Conservation (phyloP, 768 basidiomycete species). For the Russula olivacea region DNA sequence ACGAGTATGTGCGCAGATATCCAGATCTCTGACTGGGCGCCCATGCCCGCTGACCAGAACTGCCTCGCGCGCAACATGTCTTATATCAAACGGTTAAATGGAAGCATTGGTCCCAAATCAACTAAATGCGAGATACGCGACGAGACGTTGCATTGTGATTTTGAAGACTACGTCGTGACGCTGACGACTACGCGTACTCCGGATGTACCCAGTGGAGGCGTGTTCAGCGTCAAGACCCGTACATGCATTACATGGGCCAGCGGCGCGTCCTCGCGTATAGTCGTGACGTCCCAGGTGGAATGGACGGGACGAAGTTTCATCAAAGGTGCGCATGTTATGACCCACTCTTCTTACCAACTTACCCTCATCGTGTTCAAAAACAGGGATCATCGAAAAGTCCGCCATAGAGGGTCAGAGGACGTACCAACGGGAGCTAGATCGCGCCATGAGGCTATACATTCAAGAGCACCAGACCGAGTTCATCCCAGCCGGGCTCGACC, state of each 20-base stretch:
- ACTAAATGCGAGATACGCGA: constrained; percentile 95
- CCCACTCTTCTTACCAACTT: background rate
- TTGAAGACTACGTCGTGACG: constrained; percentile 75
- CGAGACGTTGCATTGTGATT: constrained; percentile 73
- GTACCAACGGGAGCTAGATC: constrained; percentile 79
- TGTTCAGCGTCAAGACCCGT: constrained; percentile 88
- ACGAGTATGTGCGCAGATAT: constrained; percentile 54
- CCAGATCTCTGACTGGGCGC: constrained; percentile 93
- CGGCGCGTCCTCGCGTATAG: constrained; percentile 62
- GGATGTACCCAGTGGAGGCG: constrained; percentile 90
- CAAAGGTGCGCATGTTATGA: constrained; percentile 53
- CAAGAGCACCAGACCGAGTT: constrained; percentile 87
- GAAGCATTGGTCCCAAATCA: constrained; percentile 85
- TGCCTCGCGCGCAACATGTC: constrained; percentile 85
- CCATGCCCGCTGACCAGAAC: constrained; percentile 52
- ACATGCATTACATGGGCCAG: constrained; percentile 96
- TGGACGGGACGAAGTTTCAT: constrained; percentile 98
- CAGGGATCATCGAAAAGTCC: constrained; percentile 90
- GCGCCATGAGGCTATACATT: constrained; percentile 84
- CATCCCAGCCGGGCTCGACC: constrained; percentile 72
- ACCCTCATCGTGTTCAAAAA: background rate
- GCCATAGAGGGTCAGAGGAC: constrained; percentile 87
- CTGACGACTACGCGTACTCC: constrained; percentile 89
- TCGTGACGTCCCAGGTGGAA: constrained; percentile 88
- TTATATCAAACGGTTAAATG: constrained; percentile 91